phyloP scores from a whole-genome alignment of 2,329 filamentous ascomycete genomes.

The Xylaria sp. region DNA sequence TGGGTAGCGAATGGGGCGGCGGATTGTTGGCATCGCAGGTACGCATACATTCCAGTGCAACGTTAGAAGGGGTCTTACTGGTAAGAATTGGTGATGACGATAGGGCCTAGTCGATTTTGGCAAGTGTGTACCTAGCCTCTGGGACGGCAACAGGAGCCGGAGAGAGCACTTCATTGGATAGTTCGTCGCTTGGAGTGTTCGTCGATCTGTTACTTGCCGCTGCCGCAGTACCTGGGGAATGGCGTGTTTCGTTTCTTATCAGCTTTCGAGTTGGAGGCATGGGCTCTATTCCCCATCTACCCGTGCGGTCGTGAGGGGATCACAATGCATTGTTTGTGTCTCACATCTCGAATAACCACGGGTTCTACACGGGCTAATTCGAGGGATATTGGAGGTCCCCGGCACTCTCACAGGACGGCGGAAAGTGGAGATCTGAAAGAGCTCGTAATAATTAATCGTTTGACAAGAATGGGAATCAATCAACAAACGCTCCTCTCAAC shows the following conservation, averaged over 20 bases:
- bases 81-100: constrained; percentile 26
- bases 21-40: constrained; percentile 33
- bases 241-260: constrained; percentile 29
- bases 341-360: constrained; percentile 26
- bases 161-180: constrained; percentile 27
- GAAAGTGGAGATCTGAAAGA: constrained; percentile 1
- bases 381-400: constrained; percentile 4
- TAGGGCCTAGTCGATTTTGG: constrained; percentile 19
- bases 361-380: constrained; percentile 9
- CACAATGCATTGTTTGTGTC: constrained; percentile 26
- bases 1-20: constrained; percentile 32
- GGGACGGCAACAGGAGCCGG: constrained; percentile 16
- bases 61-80: constrained; percentile 31
- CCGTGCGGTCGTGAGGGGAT: constrained; percentile 5
- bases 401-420: constrained; percentile 14
- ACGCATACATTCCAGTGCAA: constrained; percentile 34
- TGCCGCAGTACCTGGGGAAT: constrained; percentile 22
- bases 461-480: constrained; percentile 5
- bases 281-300: not conserved
- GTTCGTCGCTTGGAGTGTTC: constrained; percentile 29
- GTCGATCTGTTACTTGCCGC: constrained; percentile 27
- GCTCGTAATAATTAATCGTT: constrained; percentile 12
- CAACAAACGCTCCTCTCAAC: constrained; percentile 9
- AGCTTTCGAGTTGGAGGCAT: constrained; percentile 17
- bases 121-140: constrained; percentile 7